These are phyloP conservation scores for Fusarium beomiforme DNA, from an alignment of 2,329 filamentous ascomycete species.

Conservation along the genomic window DNA sequence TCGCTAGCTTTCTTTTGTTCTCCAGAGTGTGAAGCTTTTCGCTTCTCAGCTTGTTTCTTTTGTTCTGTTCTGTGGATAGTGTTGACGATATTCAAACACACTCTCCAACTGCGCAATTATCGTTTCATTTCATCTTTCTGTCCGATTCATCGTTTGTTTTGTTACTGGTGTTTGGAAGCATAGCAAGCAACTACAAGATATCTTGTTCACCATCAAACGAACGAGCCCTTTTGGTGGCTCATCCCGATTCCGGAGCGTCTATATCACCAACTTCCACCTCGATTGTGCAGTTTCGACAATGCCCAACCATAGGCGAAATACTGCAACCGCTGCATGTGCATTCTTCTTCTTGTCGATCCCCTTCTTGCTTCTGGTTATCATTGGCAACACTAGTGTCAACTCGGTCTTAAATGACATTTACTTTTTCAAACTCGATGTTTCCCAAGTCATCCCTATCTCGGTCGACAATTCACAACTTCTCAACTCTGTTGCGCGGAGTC, in stretches of 20 bases:
- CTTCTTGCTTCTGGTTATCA: conserved; percentile 81
- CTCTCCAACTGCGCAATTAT: neutral
- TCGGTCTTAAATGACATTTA: conserved; percentile 75
- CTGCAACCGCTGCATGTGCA: conserved; percentile 71
- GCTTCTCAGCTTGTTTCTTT: conserved; percentile 10
- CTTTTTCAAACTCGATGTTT: conserved; percentile 86
- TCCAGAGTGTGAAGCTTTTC: conserved; percentile 7
- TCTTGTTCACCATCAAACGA: conserved; percentile 21
- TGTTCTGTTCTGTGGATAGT: conserved; percentile 13
- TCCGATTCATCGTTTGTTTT: conserved; percentile 8
- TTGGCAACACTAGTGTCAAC: conserved; percentile 76
- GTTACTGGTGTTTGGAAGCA: neutral
- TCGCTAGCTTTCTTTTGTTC: conserved; percentile 20
- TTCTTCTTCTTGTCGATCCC: conserved; percentile 79
- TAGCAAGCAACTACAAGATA: conserved; percentile 2
- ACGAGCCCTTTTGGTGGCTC: conserved; percentile 13
- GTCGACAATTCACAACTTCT: conserved; percentile 79
- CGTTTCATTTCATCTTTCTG: neutral
- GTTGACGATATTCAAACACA: conserved; percentile 3
- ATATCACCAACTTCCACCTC: neutral
- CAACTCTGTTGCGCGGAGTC: conserved; percentile 85
- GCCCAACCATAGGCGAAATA: conserved; percentile 59
- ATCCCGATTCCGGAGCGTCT: neutral
- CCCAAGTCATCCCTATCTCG: conserved; percentile 79
- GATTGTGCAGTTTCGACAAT: conserved; percentile 12